These are phyloP conservation scores for Scedosporium minutisporum DNA, from an alignment of 2,329 filamentous ascomycete species.

Conservation along the genomic window DNA sequence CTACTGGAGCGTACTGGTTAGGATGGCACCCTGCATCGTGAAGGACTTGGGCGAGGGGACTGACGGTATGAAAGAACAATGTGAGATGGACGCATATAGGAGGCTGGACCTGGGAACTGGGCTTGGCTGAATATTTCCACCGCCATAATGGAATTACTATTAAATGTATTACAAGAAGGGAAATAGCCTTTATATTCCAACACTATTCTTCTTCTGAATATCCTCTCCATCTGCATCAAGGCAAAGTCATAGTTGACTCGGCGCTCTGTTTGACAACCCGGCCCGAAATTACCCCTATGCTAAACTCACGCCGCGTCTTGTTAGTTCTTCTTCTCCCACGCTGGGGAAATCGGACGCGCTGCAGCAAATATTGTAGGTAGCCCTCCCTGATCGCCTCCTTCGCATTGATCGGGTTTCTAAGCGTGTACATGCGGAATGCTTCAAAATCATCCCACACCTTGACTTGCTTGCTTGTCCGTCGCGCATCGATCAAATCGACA, in stretches of 20 bases:
- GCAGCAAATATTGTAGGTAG: slow-evolving; percentile 15
- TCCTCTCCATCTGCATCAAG: too few species aligned
- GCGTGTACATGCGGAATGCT: slow-evolving; percentile 16
- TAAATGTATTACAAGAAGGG: too few species aligned
- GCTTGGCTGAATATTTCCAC: too few species aligned
- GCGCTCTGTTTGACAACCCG: background rate
- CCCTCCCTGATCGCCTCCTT: slow-evolving; percentile 15
- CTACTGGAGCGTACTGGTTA: too few species aligned
- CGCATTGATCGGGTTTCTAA: slow-evolving; percentile 13
- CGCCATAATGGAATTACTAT: too few species aligned
- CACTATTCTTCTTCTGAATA: too few species aligned
- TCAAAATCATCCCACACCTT: slow-evolving; percentile 18
- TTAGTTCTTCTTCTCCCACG: slow-evolving; percentile 40
- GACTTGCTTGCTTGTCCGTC: slow-evolving; percentile 14
- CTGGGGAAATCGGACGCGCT: slow-evolving; percentile 6
- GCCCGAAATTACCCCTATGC: background rate
- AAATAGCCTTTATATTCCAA: too few species aligned
- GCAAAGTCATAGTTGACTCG: background rate
- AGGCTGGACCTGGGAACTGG: too few species aligned
- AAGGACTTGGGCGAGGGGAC: too few species aligned
- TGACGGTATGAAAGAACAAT: too few species aligned
- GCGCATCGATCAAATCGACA: slow-evolving; percentile 20
- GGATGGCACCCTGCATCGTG: too few species aligned
- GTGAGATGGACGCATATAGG: too few species aligned
- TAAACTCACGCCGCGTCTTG: background rate